Evolutionary conservation across 495 filamentous ascomycete genomes (phyloP), one percentile per base, ranked within the genome.

Genomic region (Aspergillus conjunctus): DNA sequence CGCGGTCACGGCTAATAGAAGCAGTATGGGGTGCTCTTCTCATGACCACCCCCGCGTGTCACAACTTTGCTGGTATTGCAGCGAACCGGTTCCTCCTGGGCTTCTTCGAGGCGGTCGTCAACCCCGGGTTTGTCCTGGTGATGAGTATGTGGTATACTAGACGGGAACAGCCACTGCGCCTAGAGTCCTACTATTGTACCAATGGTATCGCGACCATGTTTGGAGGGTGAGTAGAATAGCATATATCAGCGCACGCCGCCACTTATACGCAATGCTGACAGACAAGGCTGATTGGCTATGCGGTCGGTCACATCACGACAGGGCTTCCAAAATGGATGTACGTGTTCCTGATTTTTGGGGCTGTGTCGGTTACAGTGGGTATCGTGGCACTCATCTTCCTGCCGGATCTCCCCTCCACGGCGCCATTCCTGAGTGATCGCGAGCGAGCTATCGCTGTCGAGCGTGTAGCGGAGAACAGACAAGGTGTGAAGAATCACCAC

Each of bases 101-200:
- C 4, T 67, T 81, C 21, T 73, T 82, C 43, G 85, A 88, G 69
- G 81, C 82, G 0, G 76, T 76, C 4, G 75, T 84, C 2, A 84
- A 83, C 51, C 85, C 85, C 0, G 82, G 79, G 0, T 83, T 87
- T 57, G 76, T 86, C 1, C 71, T 87, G 2, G 73, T 85, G 32
- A 82, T 83, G 68, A 75, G 77, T 6, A 83, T 84, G 77, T 86
- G 81, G 82, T 87, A 84, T 65, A 78, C 69, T 1, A 58, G 74
- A 1, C 68, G 72, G 11, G 83, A 86, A 56, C 83, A 86, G 57
- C 82, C 82, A 6, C 66, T 84, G n/a, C 76, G 83, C 3, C 65
- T 84, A 22, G 81, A 78, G 46, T 70, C 76, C 0, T 85, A 81
- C 59, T 85, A 84, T 60, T 79, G 79, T 62, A 83, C 79, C 45